Percentiles rank a stretch among this genome's conserved stretches.
Conservation (phyloP, 2,329 filamentous ascomycete species). For the Colletotrichum plurivorum region DNA sequence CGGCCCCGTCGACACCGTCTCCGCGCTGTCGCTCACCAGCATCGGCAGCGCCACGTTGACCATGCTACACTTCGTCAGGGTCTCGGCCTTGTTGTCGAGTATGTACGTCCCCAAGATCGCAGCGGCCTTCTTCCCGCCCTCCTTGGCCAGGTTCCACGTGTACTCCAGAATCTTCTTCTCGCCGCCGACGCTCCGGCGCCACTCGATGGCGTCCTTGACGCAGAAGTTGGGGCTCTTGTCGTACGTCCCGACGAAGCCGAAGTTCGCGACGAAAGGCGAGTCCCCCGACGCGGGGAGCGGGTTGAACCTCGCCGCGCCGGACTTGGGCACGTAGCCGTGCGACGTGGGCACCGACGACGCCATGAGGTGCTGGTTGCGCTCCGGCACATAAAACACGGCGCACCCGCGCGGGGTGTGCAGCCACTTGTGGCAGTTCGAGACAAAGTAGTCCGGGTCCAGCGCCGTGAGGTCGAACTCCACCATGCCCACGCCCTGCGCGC, state of each 20-base stretch:
- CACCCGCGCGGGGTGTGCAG: constrained; percentile 84
- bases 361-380: constrained; percentile 82
- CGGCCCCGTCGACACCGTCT: constrained; percentile 33
- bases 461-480: constrained; percentile 76
- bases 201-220: constrained; percentile 79
- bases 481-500: constrained; percentile 87
- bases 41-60: constrained; percentile 83
- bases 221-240: constrained; percentile 82
- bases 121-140: constrained; percentile 74
- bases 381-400: constrained; percentile 84
- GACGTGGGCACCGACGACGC: constrained; percentile 83
- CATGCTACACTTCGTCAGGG: constrained; percentile 77
- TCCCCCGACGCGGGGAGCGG: constrained; percentile 64
- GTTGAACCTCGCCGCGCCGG: constrained; percentile 46
- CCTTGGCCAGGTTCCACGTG: constrained; percentile 71
- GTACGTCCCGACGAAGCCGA: constrained; percentile 82
- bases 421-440: constrained; percentile 94
- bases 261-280: constrained; percentile 76
- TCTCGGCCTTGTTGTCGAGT: constrained; percentile 75
- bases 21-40: constrained; percentile 47
- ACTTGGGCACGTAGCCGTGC: constrained; percentile 77
- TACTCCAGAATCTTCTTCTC: constrained; percentile 80
- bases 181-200: constrained; percentile 78
- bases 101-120: constrained; percentile 77
- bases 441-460: constrained; percentile 87